A percentile compares a stretch with the other conserved stretches of the same genome.
Evolutionary conservation across 305 asterid genomes (phyloP).

Genomic region (Ajuga reptans): DNA sequence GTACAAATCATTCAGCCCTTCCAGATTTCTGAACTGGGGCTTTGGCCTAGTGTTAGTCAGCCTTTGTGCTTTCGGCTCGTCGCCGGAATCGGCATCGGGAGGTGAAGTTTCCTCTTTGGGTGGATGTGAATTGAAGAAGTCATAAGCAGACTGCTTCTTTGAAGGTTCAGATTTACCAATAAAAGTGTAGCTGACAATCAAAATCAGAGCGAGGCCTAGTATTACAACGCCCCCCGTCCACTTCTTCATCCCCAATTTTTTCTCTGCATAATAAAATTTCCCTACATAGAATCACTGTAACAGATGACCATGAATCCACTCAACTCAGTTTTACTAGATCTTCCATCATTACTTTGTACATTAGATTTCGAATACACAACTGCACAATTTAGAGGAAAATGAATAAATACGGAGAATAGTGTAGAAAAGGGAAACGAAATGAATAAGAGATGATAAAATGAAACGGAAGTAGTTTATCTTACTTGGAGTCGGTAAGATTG

Average conservation of each 20-base stretch:
- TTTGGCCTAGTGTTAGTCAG: conserved; percentile 28
- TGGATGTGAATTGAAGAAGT: conserved; percentile 55
- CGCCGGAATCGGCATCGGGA: conserved; percentile 15
- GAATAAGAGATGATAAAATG: too few relatives aligned
- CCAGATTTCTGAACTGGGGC: conserved; percentile 35
- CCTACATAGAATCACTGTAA: background rate
- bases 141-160: conserved; percentile 51
- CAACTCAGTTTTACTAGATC: background rate
- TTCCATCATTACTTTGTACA: background rate
- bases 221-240: conserved; percentile 66
- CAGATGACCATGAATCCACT: background rate
- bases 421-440: background rate
- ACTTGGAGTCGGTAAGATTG: background rate
- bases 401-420: background rate
- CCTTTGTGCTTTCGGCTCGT: conserved; percentile 20
- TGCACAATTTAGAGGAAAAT: background rate
- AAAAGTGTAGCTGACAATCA: conserved; percentile 44
- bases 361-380: background rate
- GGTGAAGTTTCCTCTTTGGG: conserved; percentile 16
- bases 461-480: conserved; percentile 15
- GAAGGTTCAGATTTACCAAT: conserved; percentile 39
- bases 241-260: conserved; percentile 50
- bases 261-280: conserved; percentile 17
- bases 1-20: conserved; percentile 51
- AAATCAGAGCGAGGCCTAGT: conserved; percentile 41